A percentile compares a stretch with the other conserved stretches of the same genome.
Evolutionary conservation across 768 basidiomycete genomes (phyloP).

Genomic region (Suillus brevipes): DNA sequence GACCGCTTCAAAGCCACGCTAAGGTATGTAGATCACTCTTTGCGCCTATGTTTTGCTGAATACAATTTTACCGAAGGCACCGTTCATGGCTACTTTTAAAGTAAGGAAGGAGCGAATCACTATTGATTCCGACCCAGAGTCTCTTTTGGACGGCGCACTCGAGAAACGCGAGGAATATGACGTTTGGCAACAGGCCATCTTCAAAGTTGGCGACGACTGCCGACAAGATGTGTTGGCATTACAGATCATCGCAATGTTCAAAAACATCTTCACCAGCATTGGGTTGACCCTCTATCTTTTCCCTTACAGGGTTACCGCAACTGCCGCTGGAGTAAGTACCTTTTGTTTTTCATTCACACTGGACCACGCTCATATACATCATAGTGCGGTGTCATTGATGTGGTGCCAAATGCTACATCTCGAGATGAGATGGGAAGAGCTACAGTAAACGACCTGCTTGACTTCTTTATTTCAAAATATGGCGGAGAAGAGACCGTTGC

Average conservation of each 20-base stretch:
- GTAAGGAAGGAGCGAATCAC: conserved; percentile 83
- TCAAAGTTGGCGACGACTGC: conserved; percentile 99
- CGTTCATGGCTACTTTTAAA: conserved; percentile 99
- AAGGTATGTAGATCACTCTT: conserved; percentile 55
- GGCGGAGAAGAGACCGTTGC: conserved; percentile 85
- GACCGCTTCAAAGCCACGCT: conserved; percentile 95
- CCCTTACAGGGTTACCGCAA: conserved; percentile 96
- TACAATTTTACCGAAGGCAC: conserved; percentile 62
- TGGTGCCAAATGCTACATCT: conserved; percentile 96
- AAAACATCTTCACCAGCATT: conserved; percentile 89
- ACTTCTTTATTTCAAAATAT: conserved; percentile 93
- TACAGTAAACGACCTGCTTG: conserved; percentile 93
- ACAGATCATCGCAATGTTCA: conserved; percentile 99
- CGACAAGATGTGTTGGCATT: conserved; percentile 97
- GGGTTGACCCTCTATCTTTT: conserved; percentile 90
- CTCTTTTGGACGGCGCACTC: conserved; percentile 60
- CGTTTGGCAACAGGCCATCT: conserved; percentile 97
- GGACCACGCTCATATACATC: neutral
- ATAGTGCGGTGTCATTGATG: conserved; percentile 97
- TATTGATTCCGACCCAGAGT: conserved; percentile 70
- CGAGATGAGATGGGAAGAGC: conserved; percentile 99
- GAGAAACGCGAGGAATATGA: conserved; percentile 72
- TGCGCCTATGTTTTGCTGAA: neutral
- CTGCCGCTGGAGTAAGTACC: conserved; percentile 83
- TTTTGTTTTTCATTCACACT: conserved; percentile 2